Base-by-base conservation (phyloP, 2,329 filamentous ascomycete genomes). In the Fusarium bactridioides region DNA sequence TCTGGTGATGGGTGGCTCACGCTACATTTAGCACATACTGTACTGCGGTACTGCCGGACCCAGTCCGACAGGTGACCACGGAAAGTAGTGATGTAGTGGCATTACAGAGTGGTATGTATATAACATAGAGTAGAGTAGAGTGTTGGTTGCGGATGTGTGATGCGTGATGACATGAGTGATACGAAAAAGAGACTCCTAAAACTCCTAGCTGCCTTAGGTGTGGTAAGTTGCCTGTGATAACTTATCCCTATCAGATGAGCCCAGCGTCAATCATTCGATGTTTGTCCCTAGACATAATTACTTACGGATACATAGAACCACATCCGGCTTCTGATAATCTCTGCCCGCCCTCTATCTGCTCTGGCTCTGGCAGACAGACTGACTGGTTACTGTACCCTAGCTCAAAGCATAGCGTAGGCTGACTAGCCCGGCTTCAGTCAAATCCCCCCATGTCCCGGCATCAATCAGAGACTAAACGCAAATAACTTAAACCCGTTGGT, bases 391-490 rank as follows among this genome's bases (percentile, higher is more conserved):
- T 53, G 66, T 69, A 69, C 66, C 66, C 66, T 69, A 56, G 65
- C 35, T 51, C 38, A n/a, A 18, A 50, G n/a, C n/a, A n/a, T 48
- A 50, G 29, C 31, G 18, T 35, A 57, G 54, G 23, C 33, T 29
- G 48, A 44, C 38, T 47, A 47, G 38, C n/a, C 43, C 27, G 25
- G 33, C 47, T 59, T 33, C 21, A 51, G 51, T 31, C 57, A 25
- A 40, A 45, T 38, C 50, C 29, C 38, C 53, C 61, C 69, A 50
- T 72, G 53, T 67, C 70, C 73, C 57, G 59, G 62, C 60, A 47
- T 61, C 55, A 51, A 51, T 64, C 53, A 72, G 61, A 65, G 57
- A 67, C 73, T 76, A 76, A 68, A 58, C 29, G 55, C 41, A 29
- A 27, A 72, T 74, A 56, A 31, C 72, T 74, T 61, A 64, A 69